phyloP scores from a whole-genome alignment of 805 yeast genomes.

The Scheffersomyces spartinae region DNA sequence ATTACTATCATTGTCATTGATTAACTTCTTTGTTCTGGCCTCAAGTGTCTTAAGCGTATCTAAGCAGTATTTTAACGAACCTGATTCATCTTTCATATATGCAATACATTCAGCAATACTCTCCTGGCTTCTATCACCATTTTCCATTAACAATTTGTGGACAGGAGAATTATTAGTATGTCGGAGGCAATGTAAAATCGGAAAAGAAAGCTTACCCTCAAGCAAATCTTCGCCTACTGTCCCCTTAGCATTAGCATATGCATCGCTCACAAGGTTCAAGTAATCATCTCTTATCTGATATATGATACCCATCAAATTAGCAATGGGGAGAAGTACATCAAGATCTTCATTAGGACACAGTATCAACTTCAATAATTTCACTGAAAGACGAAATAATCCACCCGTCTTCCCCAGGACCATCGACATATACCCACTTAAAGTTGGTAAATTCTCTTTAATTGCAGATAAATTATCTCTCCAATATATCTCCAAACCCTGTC shows the following conservation, averaged over 20 bases:
- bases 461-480: slow-evolving; percentile 55
- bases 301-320: slow-evolving; percentile 68
- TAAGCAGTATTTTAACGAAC: slow-evolving; percentile 15
- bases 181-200: slow-evolving; percentile 75
- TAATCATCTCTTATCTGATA: slow-evolving; percentile 86
- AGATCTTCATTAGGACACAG: slow-evolving; percentile 6
- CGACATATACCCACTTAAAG: slow-evolving; percentile 39
- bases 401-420: slow-evolving; percentile 88
- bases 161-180: slow-evolving; percentile 16
- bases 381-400: slow-evolving; percentile 71
- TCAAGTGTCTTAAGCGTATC: slow-evolving; percentile 12
- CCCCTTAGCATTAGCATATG: slow-evolving; percentile 51
- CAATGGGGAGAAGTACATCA: slow-evolving; percentile 33
- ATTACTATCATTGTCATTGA: slow-evolving; percentile 2
- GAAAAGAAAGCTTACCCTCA: slow-evolving; percentile 84
- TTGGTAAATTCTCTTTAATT: slow-evolving; percentile 11
- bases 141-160: slow-evolving; percentile 9
- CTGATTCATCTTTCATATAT: slow-evolving; percentile 10
- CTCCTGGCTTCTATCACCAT: slow-evolving; percentile 2
- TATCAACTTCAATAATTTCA: slow-evolving; percentile 47
- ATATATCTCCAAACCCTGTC: slow-evolving; percentile 81
- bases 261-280: slow-evolving; percentile 47
- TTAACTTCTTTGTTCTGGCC: slow-evolving; percentile 8
- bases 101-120: slow-evolving; percentile 11
- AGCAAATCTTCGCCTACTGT: slow-evolving; percentile 70